Evolutionary conservation across 345 rosid genomes (phyloP).

Genomic region (Ceriops decandra): DNA sequence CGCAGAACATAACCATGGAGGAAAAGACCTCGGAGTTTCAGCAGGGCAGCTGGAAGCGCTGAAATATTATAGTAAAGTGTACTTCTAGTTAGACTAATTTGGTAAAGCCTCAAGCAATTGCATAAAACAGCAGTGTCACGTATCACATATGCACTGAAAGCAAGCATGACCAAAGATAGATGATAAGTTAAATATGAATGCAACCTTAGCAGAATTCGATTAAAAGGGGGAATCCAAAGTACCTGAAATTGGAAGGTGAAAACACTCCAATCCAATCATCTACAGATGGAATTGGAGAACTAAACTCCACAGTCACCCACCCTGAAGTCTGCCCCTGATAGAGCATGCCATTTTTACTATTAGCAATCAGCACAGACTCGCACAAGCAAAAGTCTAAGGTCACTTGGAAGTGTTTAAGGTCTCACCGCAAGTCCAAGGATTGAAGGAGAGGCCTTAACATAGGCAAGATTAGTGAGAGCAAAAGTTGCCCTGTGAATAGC

Average conservation of each 20-base stretch:
- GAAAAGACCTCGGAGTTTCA: neutral
- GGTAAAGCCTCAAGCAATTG: no score
- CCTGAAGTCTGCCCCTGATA: neutral
- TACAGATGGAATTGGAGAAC: neutral
- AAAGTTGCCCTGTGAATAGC: slow-evolving; percentile 9
- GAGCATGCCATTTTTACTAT: neutral
- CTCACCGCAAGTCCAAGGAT: slow-evolving; percentile 8
- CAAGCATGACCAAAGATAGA: no score
- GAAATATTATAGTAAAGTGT: neutral
- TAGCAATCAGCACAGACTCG: neutral
- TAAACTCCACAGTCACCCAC: slow-evolving; percentile 1
- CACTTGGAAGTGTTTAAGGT: neutral
- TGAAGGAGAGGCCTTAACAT: slow-evolving; percentile 15
- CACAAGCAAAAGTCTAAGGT: neutral
- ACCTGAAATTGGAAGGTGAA: slow-evolving; percentile 1
- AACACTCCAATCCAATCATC: slow-evolving; percentile 5
- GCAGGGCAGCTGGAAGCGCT: slow-evolving; percentile 16
- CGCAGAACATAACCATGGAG: neutral
- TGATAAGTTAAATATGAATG: no score
- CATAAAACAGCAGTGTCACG: neutral
- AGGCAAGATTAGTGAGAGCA: slow-evolving; percentile 9
- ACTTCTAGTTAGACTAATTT: neutral
- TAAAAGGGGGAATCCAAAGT: neutral
- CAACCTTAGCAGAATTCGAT: no score
- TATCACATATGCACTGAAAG: neutral